Evolutionary conservation across 2,329 filamentous ascomycete genomes (phyloP).

Genomic region (Atkinsonella texensis): DNA sequence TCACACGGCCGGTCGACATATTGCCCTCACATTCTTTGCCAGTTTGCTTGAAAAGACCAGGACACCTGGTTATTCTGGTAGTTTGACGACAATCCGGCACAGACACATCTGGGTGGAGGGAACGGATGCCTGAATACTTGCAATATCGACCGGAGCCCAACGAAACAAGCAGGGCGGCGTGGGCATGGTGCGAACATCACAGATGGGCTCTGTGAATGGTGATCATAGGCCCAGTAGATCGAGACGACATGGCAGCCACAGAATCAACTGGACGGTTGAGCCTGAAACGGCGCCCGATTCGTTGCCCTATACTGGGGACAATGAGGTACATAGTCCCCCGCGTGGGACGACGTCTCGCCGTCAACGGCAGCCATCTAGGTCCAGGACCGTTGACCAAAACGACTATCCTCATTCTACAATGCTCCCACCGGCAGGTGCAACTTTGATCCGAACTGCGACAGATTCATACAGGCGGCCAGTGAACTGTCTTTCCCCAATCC

Average conservation of each 20-base stretch:
- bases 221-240: constrained; percentile 16
- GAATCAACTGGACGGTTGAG: constrained; percentile 9
- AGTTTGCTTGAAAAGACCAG: not conserved
- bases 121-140: not conserved
- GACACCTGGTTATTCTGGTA: not conserved
- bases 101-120: not conserved
- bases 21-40: not conserved
- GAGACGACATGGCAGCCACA: constrained; percentile 13
- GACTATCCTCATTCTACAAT: constrained; percentile 13
- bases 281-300: constrained; percentile 13
- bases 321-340: constrained; percentile 20
- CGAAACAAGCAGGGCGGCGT: constrained; percentile 12
- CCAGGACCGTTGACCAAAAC: constrained; percentile 17
- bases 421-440: constrained; percentile 13
- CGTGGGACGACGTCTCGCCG: constrained; percentile 16
- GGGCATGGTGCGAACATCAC: constrained; percentile 20
- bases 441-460: constrained; percentile 15
- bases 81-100: not conserved
- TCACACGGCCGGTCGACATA: constrained; percentile 7
- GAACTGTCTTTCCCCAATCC: constrained; percentile 16
- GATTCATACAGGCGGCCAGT: constrained; percentile 19
- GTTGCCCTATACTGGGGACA: constrained; percentile 17
- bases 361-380: constrained; percentile 9
- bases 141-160: constrained; percentile 14
- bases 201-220: constrained; percentile 18